A percentile compares a stretch with the other conserved stretches of the same genome.
phyloP scores from a whole-genome alignment of 495 filamentous ascomycete species.

The Penicillium goetzii region DNA sequence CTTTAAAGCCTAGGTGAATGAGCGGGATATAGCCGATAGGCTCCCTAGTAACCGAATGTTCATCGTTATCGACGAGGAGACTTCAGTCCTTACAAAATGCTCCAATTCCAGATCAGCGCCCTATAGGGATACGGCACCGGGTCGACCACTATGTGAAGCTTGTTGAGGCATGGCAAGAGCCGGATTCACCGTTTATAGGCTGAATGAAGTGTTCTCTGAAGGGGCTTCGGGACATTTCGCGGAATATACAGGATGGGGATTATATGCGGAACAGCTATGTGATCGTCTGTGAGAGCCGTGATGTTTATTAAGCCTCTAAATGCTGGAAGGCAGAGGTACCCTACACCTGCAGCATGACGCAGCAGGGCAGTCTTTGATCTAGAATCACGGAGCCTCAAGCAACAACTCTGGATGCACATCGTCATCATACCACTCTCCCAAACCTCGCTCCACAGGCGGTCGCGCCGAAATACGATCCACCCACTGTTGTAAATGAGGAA shows the following conservation, averaged over 20 bases:
- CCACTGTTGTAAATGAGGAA: not conserved
- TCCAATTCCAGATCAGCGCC: not conserved
- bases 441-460: not conserved
- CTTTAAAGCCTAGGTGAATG: constrained; percentile 15
- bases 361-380: too few relatives aligned
- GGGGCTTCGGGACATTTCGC: constrained; percentile 18
- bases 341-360: too few relatives aligned
- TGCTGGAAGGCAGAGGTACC: too few relatives aligned
- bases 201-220: constrained; percentile 22
- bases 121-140: not conserved
- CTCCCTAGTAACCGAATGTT: constrained; percentile 23
- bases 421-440: not conserved
- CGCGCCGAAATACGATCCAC: not conserved
- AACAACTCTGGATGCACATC: not conserved
- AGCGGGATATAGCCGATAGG: constrained; percentile 12
- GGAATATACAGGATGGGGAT: constrained; percentile 17
- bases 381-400: not conserved
- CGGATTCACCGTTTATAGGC: constrained; percentile 8
- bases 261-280: not conserved
- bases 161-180: constrained; percentile 21
- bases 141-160: constrained; percentile 19
- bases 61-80: constrained; percentile 25
- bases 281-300: not conserved
- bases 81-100: constrained; percentile 17
- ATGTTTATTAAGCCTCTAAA: not conserved